Conservation (phyloP, 1,139 yeast genomes). For the Candida sp. region DNA sequence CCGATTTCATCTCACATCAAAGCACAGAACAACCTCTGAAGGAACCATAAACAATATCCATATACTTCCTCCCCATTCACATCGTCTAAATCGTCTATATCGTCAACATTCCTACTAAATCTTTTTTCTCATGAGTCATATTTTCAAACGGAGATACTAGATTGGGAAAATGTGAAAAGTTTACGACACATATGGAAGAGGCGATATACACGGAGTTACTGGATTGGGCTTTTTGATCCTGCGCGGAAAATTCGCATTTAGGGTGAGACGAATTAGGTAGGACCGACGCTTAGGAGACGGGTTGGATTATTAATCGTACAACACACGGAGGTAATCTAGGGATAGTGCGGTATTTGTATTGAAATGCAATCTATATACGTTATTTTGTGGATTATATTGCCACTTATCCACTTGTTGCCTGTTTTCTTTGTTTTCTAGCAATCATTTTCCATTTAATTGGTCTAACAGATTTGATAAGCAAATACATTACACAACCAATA, state of each 20-base stretch:
- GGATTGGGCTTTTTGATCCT: no score
- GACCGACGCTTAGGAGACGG: background rate
- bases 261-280: background rate
- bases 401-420: slow-evolving; percentile 5
- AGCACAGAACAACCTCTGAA: no score
- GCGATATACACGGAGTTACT: no score
- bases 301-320: background rate
- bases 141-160: background rate
- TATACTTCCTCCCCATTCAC: no score
- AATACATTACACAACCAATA: slow-evolving; percentile 36
- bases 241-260: no score
- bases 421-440: slow-evolving; percentile 15
- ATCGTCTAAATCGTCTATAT: no score
- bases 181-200: no score
- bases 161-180: background rate
- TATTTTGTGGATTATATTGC: no score
- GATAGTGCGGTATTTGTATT: background rate
- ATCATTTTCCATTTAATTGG: slow-evolving; percentile 41
- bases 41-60: no score
- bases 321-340: background rate
- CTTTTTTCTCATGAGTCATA: background rate
- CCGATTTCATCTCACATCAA: no score
- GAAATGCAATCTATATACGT: background rate
- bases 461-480: slow-evolving; percentile 32
- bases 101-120: no score